phyloP scores from a whole-genome alignment of 768 basidiomycete genomes.

The Rhizopogon sp. region DNA sequence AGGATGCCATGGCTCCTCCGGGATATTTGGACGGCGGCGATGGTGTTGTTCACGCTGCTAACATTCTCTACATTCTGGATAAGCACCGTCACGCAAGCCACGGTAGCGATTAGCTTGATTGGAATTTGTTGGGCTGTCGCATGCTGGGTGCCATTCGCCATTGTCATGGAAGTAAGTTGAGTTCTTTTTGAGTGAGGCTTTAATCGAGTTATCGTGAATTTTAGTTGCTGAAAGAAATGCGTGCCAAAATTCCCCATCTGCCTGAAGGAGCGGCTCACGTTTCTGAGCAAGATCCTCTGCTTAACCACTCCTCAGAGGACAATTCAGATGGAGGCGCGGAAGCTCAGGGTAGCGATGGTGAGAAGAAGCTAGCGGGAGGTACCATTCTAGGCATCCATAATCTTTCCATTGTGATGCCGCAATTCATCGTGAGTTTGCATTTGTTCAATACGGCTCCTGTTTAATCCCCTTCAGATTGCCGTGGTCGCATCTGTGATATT shows the following conservation, averaged over 20 bases:
- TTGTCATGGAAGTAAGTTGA: constrained; percentile 88
- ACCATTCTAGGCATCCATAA: constrained; percentile 95
- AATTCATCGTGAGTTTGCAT: constrained; percentile 70
- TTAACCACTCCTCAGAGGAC: constrained; percentile 47
- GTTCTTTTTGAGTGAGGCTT: constrained; percentile 27
- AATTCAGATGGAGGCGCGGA: constrained; percentile 37
- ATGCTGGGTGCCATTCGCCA: constrained; percentile 97
- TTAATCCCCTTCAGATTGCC: constrained; percentile 54
- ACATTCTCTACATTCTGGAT: constrained; percentile 88
- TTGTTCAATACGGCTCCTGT: neutral
- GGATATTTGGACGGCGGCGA: constrained; percentile 90
- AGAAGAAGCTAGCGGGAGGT: constrained; percentile 65
- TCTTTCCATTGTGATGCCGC: constrained; percentile 91
- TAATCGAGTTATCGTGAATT: neutral
- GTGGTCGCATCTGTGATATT: constrained; percentile 86
- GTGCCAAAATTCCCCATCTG: constrained; percentile 26
- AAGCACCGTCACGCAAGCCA: constrained; percentile 74
- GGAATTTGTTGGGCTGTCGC: constrained; percentile 97
- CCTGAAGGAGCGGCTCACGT: constrained; percentile 24
- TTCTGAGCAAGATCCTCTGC: constrained; percentile 46
- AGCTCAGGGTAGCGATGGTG: constrained; percentile 15
- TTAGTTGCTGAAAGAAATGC: constrained; percentile 73
- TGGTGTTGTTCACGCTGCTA: constrained; percentile 73
- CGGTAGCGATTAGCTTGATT: constrained; percentile 74
- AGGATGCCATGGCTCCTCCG: constrained; percentile 87